Conservation (phyloP, 2,329 filamentous ascomycete genomes). For the Fusarium tuaranense region DNA sequence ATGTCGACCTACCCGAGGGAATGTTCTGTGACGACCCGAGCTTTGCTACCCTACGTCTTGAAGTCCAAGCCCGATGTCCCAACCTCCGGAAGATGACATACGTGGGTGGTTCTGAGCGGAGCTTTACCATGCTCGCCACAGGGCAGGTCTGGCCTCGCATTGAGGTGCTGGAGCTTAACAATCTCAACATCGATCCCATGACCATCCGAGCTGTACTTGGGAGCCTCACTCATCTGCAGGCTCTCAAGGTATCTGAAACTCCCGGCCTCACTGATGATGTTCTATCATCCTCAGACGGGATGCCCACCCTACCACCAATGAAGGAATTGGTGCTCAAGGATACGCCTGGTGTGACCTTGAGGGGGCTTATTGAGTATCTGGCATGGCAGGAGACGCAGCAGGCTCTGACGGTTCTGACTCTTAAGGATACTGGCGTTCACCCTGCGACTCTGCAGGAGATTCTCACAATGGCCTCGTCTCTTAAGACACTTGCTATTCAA, state of each 20-base stretch:
- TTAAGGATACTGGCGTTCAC: conserved; percentile 79
- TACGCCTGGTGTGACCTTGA: conserved; percentile 76
- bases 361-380: conserved; percentile 78
- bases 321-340: conserved; percentile 79
- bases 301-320: conserved; percentile 80
- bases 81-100: conserved; percentile 93
- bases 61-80: conserved; percentile 85
- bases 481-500: conserved; percentile 69
- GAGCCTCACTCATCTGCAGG: conserved; percentile 74
- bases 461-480: conserved; percentile 66
- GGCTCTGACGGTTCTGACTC: conserved; percentile 74
- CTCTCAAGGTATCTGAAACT: conserved; percentile 79
- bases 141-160: conserved; percentile 76
- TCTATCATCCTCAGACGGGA: conserved; percentile 73
- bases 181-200: conserved; percentile 76
- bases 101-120: conserved; percentile 79
- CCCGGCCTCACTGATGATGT: conserved; percentile 80
- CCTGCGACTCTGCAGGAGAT: conserved; percentile 71
- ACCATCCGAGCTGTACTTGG: conserved; percentile 78
- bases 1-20: conserved; percentile 90
- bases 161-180: conserved; percentile 78
- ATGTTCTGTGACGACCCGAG: conserved; percentile 84
- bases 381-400: conserved; percentile 68
- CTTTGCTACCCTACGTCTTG: conserved; percentile 81
- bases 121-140: conserved; percentile 76